Percentiles rank a stretch among this genome's conserved stretches.
Evolutionary conservation across 2,329 filamentous ascomycete genomes (phyloP).

Genomic region (Laburnicola sp.): DNA sequence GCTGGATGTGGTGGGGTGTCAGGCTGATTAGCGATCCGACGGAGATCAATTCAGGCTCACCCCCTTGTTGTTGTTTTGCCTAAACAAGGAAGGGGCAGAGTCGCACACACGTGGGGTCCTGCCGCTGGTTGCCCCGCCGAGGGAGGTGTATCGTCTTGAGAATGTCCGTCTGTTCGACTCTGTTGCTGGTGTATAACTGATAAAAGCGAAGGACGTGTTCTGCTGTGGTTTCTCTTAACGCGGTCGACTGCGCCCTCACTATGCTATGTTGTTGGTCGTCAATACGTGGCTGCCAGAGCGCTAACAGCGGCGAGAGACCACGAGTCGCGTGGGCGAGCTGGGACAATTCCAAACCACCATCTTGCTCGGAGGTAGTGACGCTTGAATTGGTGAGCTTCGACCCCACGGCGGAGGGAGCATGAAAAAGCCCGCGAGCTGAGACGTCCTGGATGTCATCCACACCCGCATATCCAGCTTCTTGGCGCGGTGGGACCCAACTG

Average conservation of each 20-base stretch:
- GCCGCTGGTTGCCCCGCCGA: slow-evolving; percentile 6
- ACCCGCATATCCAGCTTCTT: slow-evolving; percentile 3
- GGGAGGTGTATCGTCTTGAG: slow-evolving; percentile 2
- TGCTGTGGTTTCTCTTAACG: not conserved
- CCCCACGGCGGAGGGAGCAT: no score
- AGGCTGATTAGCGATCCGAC: slow-evolving; percentile 13
- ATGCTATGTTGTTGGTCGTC: not conserved
- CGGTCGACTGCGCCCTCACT: not conserved
- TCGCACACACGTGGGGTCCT: slow-evolving; percentile 13
- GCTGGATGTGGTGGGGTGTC: slow-evolving; percentile 7
- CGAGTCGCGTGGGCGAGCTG: not conserved
- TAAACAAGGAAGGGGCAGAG: not conserved
- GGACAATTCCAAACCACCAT: not conserved
- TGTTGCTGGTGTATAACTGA: not conserved
- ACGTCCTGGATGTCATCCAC: slow-evolving; percentile 1
- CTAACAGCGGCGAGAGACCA: not conserved
- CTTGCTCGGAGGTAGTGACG: no score
- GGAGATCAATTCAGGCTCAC: slow-evolving; percentile 9
- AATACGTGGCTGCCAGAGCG: not conserved
- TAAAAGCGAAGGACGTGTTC: not conserved
- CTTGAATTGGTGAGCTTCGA: no score
- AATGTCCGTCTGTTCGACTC: slow-evolving; percentile 1
- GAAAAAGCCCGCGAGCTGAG: not conserved
- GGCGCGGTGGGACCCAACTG: not conserved
- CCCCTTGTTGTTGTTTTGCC: slow-evolving; percentile 17